Base-by-base conservation (phyloP, 805 yeast species). In the Starmerella asiatica region DNA sequence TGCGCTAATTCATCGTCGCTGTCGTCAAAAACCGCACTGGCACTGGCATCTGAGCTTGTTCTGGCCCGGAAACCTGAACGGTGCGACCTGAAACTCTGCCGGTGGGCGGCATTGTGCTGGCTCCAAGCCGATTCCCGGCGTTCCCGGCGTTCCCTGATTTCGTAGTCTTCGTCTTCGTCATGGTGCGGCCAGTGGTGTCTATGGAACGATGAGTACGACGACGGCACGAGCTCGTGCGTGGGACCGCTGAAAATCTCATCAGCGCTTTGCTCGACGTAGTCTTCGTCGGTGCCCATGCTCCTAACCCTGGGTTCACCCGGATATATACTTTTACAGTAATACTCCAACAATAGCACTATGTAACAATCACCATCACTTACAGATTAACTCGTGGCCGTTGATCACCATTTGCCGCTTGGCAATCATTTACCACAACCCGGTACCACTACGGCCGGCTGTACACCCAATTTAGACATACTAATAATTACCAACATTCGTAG, bases 241-340 rank as follows among this genome's bases (percentile, higher is more conserved):
- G 82, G 83, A 15, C 85, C 85, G 4, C 81, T 71, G 55, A 64
- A 78, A 65, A 77, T 74, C 54, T 78, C 83, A 43, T 69, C 56
- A 5, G 53, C 52, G 2, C 55, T 49, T 23, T 45, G 47, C 46
- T 53, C 56, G 11, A 52, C 54, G 32, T 50, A 53, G 42, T 53
- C 46, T 28, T 45, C 54, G 51, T 53, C 55, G 24, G 44, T 35
- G 7, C 43, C 46, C 50, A 47, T 47, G n/a, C n/a, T n/a, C n/a
- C n/a, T n/a, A n/a, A n/a, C n/a, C n/a, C n/a, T n/a, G n/a, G n/a
- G n/a, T n/a, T n/a, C n/a, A n/a, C n/a, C n/a, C n/a, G n/a, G n/a
- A n/a, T n/a, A n/a, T n/a, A n/a, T n/a, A n/a, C n/a, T n/a, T n/a
- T n/a, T n/a, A n/a, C n/a, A n/a, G n/a, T n/a, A n/a, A n/a, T n/a